Percentiles rank a stretch among this genome's conserved stretches.
Evolutionary conservation across 768 basidiomycete genomes (phyloP).

Genomic region (Mycena haematopus): DNA sequence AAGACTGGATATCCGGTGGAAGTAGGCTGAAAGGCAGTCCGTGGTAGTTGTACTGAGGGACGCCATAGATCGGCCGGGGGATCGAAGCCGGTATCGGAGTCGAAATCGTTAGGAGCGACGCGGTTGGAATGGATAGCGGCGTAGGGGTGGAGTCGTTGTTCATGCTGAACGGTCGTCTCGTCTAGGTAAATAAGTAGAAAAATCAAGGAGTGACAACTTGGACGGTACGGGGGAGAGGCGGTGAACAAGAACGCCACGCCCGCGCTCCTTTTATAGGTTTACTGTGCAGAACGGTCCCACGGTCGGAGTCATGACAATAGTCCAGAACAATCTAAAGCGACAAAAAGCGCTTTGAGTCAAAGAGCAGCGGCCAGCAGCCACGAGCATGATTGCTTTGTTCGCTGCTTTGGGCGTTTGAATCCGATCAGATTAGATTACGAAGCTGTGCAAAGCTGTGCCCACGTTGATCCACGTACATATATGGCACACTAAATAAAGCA

Average conservation of each 20-base stretch:
- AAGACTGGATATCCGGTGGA: slow-evolving; percentile 4
- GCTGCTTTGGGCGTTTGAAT: slow-evolving; percentile 16
- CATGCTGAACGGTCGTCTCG: neutral
- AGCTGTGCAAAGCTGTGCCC: neutral
- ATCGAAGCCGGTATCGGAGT: neutral
- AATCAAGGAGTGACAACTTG: neutral
- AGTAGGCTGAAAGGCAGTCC: slow-evolving; percentile 6
- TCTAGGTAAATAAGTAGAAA: slow-evolving; percentile 6
- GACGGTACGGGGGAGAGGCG: slow-evolving; percentile 3
- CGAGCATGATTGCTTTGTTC: slow-evolving; percentile 15
- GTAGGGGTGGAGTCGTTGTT: neutral
- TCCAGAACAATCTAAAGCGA: slow-evolving; percentile 16
- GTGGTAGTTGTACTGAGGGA: slow-evolving; percentile 8
- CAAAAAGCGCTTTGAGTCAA: slow-evolving; percentile 22
- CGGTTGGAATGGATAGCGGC: neutral
- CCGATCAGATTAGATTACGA: neutral
- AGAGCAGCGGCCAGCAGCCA: no score
- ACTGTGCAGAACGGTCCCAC: slow-evolving; percentile 1
- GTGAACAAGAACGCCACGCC: neutral
- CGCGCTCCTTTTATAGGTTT: slow-evolving; percentile 5
- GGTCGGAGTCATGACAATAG: neutral
- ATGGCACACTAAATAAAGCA: no score
- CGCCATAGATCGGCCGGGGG: neutral
- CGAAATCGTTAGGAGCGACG: neutral
- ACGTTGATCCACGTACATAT: no score